Evolutionary conservation across 192 early-diverging fungal species (phyloP).

Genomic region (Linnemannia zychae): DNA sequence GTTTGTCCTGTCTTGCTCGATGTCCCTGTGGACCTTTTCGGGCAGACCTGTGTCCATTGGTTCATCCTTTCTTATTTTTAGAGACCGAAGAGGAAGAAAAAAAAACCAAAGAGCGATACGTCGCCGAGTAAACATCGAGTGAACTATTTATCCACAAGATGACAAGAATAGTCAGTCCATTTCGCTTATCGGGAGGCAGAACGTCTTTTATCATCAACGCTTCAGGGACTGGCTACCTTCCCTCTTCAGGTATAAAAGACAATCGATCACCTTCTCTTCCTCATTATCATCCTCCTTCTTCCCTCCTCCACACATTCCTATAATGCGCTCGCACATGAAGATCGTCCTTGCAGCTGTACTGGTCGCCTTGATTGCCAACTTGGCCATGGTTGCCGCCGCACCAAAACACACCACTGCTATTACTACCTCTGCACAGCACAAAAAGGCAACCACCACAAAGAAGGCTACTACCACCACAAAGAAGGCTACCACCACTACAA

Average conservation of each 20-base stretch:
- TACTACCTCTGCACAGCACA: neutral
- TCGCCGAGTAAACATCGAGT: too few species aligned
- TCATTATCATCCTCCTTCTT: neutral
- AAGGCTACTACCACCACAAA: conserved; percentile 10
- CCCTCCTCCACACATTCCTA: neutral
- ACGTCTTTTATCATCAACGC: neutral
- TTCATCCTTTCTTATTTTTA: neutral
- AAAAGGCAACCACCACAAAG: neutral
- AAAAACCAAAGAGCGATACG: too few species aligned
- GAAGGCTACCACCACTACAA: conserved; percentile 2
- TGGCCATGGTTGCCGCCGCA: conserved; percentile 8
- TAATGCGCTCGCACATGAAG: conserved; percentile 23
- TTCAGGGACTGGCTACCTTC: neutral
- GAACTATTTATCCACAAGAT: too few species aligned
- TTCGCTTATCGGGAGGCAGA: neutral
- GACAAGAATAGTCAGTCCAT: too few species aligned
- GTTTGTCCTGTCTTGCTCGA: neutral
- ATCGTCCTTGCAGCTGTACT: conserved; percentile 24
- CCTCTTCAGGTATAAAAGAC: neutral
- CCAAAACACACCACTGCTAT: neutral
- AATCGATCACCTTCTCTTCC: neutral
- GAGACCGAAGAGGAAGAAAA: neutral
- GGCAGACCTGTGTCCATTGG: neutral
- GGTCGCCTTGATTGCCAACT: conserved; percentile 19
- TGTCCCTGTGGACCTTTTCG: neutral